phyloP scores from a whole-genome alignment of 2,329 filamentous ascomycete species.

The Biscogniauxia marginata region DNA sequence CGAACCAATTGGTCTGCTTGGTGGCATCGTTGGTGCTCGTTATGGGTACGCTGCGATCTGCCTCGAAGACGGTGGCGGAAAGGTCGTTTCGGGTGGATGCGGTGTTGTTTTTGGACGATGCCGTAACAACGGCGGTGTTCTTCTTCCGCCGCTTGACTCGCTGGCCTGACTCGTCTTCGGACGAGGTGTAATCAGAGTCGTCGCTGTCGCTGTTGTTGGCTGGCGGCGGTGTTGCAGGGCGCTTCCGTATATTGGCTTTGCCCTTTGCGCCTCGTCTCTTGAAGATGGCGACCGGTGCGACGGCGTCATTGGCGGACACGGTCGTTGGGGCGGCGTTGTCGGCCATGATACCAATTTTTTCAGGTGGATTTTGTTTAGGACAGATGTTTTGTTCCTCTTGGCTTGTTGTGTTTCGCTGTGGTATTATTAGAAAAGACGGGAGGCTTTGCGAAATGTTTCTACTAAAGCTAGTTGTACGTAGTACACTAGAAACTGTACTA shows the following conservation, averaged over 20 bases:
- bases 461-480: too few relatives aligned
- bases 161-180: slow-evolving; percentile 73
- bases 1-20: slow-evolving; percentile 86
- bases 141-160: slow-evolving; percentile 78
- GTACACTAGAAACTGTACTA: too few relatives aligned
- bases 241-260: slow-evolving; percentile 77
- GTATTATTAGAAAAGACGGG: too few relatives aligned
- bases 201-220: slow-evolving; percentile 55
- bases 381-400: background rate
- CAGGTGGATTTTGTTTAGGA: too few relatives aligned
- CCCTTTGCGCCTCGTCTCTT: slow-evolving; percentile 80
- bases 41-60: slow-evolving; percentile 62
- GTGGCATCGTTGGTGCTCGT: slow-evolving; percentile 80
- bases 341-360: slow-evolving; percentile 13
- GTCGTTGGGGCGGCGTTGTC: slow-evolving; percentile 16
- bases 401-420: background rate
- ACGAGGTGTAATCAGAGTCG: slow-evolving; percentile 66
- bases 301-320: slow-evolving; percentile 25
- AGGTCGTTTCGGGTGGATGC: slow-evolving; percentile 39
- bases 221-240: slow-evolving; percentile 74
- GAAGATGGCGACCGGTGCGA: slow-evolving; percentile 66
- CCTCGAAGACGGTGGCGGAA: slow-evolving; percentile 53
- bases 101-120: slow-evolving; percentile 54
- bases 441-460: too few relatives aligned
- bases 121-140: slow-evolving; percentile 63